Conservation (phyloP, 495 filamentous ascomycete species). For the Astrothelium macrocarpum region DNA sequence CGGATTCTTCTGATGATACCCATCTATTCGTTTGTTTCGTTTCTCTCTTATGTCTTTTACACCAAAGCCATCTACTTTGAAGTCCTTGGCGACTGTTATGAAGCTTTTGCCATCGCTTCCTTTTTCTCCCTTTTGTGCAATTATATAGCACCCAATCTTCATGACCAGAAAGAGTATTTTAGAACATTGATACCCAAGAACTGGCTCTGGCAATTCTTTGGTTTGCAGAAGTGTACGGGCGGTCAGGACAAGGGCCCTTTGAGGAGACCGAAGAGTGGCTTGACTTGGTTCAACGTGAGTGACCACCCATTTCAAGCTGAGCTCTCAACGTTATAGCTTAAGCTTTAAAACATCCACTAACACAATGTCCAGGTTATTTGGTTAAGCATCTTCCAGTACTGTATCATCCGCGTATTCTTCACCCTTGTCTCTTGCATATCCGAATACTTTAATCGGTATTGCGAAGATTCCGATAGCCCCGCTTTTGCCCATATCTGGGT, state of each 20-base stretch:
- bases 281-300: constrained; percentile 80
- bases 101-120: constrained; percentile 81
- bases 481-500: constrained; percentile 78
- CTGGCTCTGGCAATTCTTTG: constrained; percentile 69
- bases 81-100: constrained; percentile 77
- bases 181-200: constrained; percentile 53
- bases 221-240: constrained; percentile 59
- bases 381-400: constrained; percentile 83
- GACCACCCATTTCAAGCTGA: background rate
- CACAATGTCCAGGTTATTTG: constrained; percentile 55
- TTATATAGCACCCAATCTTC: constrained; percentile 71
- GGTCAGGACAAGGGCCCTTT: constrained; percentile 52
- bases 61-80: constrained; percentile 73
- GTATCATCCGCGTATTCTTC: constrained; percentile 75
- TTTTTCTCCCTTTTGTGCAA: constrained; percentile 86
- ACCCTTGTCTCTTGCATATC: constrained; percentile 69
- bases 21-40: constrained; percentile 69
- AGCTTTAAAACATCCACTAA: constrained; percentile 7
- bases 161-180: constrained; percentile 84
- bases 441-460: constrained; percentile 61
- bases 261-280: constrained; percentile 66
- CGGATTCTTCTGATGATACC: constrained; percentile 89
- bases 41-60: constrained; percentile 69
- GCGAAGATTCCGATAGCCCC: constrained; percentile 65
- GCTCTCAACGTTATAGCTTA: background rate